Base-by-base conservation (phyloP, 768 basidiomycete species). In the Leccinum pellstonianum region DNA sequence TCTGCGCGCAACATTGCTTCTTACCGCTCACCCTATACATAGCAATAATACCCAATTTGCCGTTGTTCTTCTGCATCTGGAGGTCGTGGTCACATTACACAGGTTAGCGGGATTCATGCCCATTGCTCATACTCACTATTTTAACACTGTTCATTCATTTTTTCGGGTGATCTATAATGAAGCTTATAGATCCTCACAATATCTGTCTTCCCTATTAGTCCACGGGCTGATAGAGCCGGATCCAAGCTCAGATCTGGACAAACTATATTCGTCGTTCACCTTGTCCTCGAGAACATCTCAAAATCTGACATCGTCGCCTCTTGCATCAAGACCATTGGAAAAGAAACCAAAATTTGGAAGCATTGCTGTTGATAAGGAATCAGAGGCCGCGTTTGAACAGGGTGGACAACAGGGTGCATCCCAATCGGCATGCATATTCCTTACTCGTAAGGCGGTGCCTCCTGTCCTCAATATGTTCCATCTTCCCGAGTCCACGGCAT, bases 31-130 rank as follows among this genome's bases (percentile, higher is more conserved):
- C 56, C 27, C 17, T 14, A 27, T 47, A 11, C 29, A n/a, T 59
- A 93, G 91, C 91, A 25, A 69, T 93, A 48, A 84, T 93, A 73
- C 91, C 91, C 31, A 93, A 93, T 70, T 73, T 93, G 21, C 91
- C 91, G 0, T 87, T 93, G 70, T 91, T 93, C 77, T 93, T 90
- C 73, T 91, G 89, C 65, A 82, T 79, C 10, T 93, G 91, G 91
- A 80, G 91, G 48, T 86, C 89, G 47, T 93, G 90, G 90, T 87
- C 86, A 43, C 91, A 93, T 72, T 93, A 87, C 70, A 83, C 79
- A 81, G 90, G 90, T 90, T 58, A 62, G 72, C 33, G 43, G 7
- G 12, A 3, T 55, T 48, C 41, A 21, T 49, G 1, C 9, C 15
- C 10, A 27, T 58, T 47, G 29, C 8, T 49, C 27, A 3, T 17